phyloP scores from a whole-genome alignment of 2,329 filamentous ascomycete genomes.

The Sporothrix euskadiensis region DNA sequence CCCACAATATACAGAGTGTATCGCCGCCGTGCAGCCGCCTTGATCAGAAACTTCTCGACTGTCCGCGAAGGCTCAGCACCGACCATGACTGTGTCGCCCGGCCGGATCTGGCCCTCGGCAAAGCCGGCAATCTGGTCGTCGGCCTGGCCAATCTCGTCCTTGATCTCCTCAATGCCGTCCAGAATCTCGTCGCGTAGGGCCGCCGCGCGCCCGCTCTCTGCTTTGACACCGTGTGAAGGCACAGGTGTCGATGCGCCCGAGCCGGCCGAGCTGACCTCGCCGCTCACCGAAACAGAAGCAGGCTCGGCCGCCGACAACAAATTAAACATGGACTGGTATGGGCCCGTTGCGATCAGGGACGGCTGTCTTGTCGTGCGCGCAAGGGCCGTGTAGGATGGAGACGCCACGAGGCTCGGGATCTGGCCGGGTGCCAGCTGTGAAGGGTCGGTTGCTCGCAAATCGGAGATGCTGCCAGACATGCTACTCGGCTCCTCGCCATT shows the following conservation, averaged over 20 bases:
- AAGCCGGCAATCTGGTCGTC: constrained; percentile 91
- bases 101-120: constrained; percentile 88
- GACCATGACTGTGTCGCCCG: constrained; percentile 88
- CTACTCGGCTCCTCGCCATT: constrained; percentile 52
- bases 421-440: constrained; percentile 45
- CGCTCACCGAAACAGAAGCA: constrained; percentile 38
- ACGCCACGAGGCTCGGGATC: constrained; percentile 36
- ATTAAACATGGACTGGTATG: constrained; percentile 82
- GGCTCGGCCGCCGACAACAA: constrained; percentile 68
- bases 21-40: constrained; percentile 82
- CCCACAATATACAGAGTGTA: constrained; percentile 83
- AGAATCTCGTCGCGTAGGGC: constrained; percentile 88
- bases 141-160: constrained; percentile 89
- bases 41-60: constrained; percentile 84
- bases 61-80: constrained; percentile 76
- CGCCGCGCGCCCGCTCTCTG: constrained; percentile 50
- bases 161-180: constrained; percentile 91
- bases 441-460: constrained; percentile 22
- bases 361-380: constrained; percentile 26
- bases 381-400: not conserved
- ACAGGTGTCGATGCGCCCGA: constrained; percentile 55
- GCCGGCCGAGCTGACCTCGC: constrained; percentile 24
- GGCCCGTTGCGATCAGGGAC: constrained; percentile 54
- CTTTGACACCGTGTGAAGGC: constrained; percentile 17
- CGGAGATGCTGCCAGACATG: constrained; percentile 45